These are phyloP conservation scores for Dioscorea dumetorum DNA, from an alignment of 106 monocot genomes.

Conservation along the genomic window DNA sequence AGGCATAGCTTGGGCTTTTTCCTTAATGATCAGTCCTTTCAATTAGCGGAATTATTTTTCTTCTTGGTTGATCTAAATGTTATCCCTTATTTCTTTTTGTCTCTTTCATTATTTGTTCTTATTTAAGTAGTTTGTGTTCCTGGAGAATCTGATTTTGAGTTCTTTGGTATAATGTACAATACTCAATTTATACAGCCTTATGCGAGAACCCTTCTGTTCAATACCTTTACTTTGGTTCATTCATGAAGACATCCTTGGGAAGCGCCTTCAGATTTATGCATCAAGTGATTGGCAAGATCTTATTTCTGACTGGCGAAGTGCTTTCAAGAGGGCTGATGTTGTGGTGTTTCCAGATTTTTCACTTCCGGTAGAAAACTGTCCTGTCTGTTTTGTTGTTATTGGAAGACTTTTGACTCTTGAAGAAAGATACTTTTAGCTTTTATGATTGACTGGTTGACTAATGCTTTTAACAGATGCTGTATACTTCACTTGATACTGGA, in stretches of 20 bases:
- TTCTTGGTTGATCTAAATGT: background rate
- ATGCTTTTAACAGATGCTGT: slow-evolving; percentile 60
- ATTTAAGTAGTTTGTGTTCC: background rate
- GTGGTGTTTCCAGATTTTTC: slow-evolving; percentile 91
- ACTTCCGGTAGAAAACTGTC: slow-evolving; percentile 56
- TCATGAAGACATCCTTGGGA: slow-evolving; percentile 77
- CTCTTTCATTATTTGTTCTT: background rate
- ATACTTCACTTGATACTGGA: slow-evolving; percentile 65
- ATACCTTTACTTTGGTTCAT: slow-evolving; percentile 90
- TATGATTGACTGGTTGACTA: slow-evolving; percentile 1
- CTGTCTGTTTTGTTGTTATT: background rate
- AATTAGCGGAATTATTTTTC: background rate
- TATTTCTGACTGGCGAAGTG: slow-evolving; percentile 62
- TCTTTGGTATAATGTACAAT: background rate
- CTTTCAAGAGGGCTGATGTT: slow-evolving; percentile 64
- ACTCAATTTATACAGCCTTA: slow-evolving; percentile 52
- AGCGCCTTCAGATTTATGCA: slow-evolving; percentile 51
- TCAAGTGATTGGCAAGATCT: slow-evolving; percentile 36
- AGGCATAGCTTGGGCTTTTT: too few relatives aligned
- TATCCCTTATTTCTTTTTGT: slow-evolving; percentile 3
- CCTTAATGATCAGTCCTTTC: too few relatives aligned
- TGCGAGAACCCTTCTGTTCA: slow-evolving; percentile 74
- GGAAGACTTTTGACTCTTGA: background rate
- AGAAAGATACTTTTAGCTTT: background rate
- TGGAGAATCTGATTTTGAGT: background rate